Evolutionary conservation across 352 stramenopile genomes (phyloP), one percentile per base, ranked within the genome.

Genomic region (Phytophthora quininea): DNA sequence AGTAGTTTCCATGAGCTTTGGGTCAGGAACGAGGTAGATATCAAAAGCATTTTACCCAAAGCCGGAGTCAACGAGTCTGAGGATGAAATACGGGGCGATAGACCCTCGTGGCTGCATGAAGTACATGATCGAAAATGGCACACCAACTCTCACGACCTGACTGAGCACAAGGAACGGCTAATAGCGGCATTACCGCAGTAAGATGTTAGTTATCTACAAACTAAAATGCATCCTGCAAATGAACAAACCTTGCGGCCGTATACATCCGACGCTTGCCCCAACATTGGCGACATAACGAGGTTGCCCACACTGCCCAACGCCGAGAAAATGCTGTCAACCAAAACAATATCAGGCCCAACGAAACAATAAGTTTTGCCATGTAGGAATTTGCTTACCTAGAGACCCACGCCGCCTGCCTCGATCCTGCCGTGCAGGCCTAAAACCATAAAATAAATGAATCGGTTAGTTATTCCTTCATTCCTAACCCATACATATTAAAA

Each of bases 171-270:
- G 38, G 60, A 93, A 92, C 14, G 84, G 69, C 83, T 91, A 63
- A 1, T 49, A 46, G 47, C n/a, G 24, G 5, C 43, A 47, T 47
- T 47, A 24, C 19, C 19, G 19, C 19, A 24, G 19, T 1, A 46
- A 10, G 19, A 46, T 15, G 19, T 19, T 46, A n/a, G n/a, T 2
- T 5, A 11, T 31, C 51, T 31, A 29, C 31, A 57, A 9, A 43
- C 35, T 27, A 35, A 12, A 15, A 29, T n/a, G 7, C 24, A 29
- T 9, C 8, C 19, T 29, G 15, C 15, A 29, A 15, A 7, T 27
- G 3, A 49, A 33, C 54, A 31, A 58, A 95, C 86, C 83, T 93
- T 95, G 53, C 87, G 82, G 29, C 87, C 87, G 64, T 91, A 89
- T 3, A 77, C 59, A 62, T 95, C 87, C 0, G 87, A 95, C 14